A percentile compares a stretch with the other conserved stretches of the same genome.
phyloP scores from a whole-genome alignment of 768 basidiomycete species.

The Leccinum longicurvipes region DNA sequence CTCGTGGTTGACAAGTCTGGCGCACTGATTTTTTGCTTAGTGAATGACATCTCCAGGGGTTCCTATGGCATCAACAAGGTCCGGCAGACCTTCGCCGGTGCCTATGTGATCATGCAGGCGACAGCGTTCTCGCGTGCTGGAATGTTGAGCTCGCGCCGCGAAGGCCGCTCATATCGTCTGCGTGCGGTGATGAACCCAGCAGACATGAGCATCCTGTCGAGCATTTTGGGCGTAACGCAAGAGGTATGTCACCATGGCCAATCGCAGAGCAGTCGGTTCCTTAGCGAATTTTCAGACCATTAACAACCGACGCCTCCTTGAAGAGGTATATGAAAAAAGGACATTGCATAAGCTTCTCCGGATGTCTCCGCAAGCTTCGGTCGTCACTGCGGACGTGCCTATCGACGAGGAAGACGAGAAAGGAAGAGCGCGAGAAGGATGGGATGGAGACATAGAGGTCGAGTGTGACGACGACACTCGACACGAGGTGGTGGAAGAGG shows the following conservation, averaged over 20 bases:
- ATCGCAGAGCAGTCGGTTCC: slow-evolving; percentile 1
- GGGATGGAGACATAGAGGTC: slow-evolving; percentile 38
- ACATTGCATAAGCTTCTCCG: slow-evolving; percentile 59
- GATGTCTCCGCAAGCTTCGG: slow-evolving; percentile 25
- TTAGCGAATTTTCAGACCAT: slow-evolving; percentile 50
- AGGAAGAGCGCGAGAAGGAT: slow-evolving; percentile 34
- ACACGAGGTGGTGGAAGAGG: slow-evolving; percentile 3
- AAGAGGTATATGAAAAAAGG: slow-evolving; percentile 62
- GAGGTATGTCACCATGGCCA: slow-evolving; percentile 52
- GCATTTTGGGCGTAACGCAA: slow-evolving; percentile 77
- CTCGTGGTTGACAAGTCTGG: background rate
- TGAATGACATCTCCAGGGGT: slow-evolving; percentile 89
- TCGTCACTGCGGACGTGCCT: slow-evolving; percentile 22
- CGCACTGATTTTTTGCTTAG: slow-evolving; percentile 40
- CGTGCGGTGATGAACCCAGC: slow-evolving; percentile 45
- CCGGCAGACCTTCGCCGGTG: slow-evolving; percentile 79
- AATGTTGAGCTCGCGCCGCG: slow-evolving; percentile 53
- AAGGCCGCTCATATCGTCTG: slow-evolving; percentile 47
- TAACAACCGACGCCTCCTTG: slow-evolving; percentile 65
- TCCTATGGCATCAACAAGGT: slow-evolving; percentile 84
- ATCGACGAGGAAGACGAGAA: slow-evolving; percentile 7
- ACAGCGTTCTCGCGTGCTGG: slow-evolving; percentile 65
- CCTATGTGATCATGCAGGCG: slow-evolving; percentile 71
- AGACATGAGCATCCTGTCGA: slow-evolving; percentile 75
- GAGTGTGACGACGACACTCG: slow-evolving; percentile 22